Percentiles rank a stretch among this genome's conserved stretches.
phyloP scores from a whole-genome alignment of 176 grass and related monocot genomes.

The Thinopyrum elongatum region DNA sequence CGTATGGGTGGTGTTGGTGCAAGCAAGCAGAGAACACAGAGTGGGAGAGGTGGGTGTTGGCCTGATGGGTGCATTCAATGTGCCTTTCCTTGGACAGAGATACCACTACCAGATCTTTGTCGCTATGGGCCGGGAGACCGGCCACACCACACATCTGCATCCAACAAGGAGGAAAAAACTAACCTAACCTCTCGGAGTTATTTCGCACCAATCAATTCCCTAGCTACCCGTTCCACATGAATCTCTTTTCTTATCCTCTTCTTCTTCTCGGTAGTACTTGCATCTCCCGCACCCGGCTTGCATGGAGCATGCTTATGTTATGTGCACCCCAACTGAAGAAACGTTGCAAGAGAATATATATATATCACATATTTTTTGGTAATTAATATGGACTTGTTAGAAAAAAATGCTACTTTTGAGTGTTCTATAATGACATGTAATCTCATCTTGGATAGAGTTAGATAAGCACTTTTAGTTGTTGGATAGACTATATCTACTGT shows the following conservation, averaged over 20 bases:
- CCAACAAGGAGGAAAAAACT: conserved; percentile 21
- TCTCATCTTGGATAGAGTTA: background rate
- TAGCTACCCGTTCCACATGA: conserved; percentile 30
- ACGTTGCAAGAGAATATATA: background rate
- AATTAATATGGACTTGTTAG: background rate
- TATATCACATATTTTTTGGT: background rate
- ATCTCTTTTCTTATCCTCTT: background rate
- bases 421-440: background rate
- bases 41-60: conserved; percentile 15
- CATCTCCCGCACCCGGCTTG: background rate
- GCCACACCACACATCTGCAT: conserved; percentile 7
- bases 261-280: background rate
- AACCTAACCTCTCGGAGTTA: conserved; percentile 23
- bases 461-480: background rate
- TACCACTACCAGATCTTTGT: conserved; percentile 20
- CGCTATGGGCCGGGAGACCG: background rate
- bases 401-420: background rate
- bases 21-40: background rate
- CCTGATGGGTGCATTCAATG: conserved; percentile 32
- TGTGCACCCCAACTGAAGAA: background rate
- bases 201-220: conserved; percentile 41
- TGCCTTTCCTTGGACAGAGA: conserved; percentile 31
- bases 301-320: background rate
- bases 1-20: conserved; percentile 1
- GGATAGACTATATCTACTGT: background rate